phyloP scores from a whole-genome alignment of 1,284 basidiomycete genomes.

The Sparassis latifolia region DNA sequence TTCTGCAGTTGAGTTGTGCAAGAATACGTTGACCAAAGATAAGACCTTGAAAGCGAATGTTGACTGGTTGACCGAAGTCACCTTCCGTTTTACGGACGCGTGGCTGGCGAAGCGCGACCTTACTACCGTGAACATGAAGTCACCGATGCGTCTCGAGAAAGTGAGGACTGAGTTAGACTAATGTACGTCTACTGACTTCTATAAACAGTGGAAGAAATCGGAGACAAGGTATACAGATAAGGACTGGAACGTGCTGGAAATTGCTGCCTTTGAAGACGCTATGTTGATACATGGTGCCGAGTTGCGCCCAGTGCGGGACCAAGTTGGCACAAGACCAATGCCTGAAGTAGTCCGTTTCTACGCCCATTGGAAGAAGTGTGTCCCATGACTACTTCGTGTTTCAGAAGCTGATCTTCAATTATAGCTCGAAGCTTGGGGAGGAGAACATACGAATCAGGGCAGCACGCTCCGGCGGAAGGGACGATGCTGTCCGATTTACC shows the following conservation, averaged over 20 bases:
- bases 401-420: conserved; percentile 6
- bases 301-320: conserved; percentile 70
- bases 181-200: no score
- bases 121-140: conserved; percentile 56
- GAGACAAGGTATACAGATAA: conserved; percentile 62
- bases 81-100: conserved; percentile 62
- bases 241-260: conserved; percentile 69
- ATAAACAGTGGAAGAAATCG: conserved; percentile 62
- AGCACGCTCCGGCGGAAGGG: conserved; percentile 37
- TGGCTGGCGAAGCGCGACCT: conserved; percentile 47
- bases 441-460: conserved; percentile 51
- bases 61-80: conserved; percentile 74
- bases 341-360: conserved; percentile 81
- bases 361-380: conserved; percentile 80
- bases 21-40: conserved; percentile 43
- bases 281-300: conserved; percentile 70
- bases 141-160: conserved; percentile 51
- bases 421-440: conserved; percentile 57
- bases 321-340: conserved; percentile 64
- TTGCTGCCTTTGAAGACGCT: conserved; percentile 69
- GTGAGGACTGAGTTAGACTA: conserved; percentile 26
- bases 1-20: conserved; percentile 54
- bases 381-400: conserved; percentile 6
- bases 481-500: conserved; percentile 11
- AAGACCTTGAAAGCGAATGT: conserved; percentile 46